Evolutionary conservation across 2,329 filamentous ascomycete genomes (phyloP), one percentile per base, ranked within the genome.

Genomic region (Penicillium digitatum): DNA sequence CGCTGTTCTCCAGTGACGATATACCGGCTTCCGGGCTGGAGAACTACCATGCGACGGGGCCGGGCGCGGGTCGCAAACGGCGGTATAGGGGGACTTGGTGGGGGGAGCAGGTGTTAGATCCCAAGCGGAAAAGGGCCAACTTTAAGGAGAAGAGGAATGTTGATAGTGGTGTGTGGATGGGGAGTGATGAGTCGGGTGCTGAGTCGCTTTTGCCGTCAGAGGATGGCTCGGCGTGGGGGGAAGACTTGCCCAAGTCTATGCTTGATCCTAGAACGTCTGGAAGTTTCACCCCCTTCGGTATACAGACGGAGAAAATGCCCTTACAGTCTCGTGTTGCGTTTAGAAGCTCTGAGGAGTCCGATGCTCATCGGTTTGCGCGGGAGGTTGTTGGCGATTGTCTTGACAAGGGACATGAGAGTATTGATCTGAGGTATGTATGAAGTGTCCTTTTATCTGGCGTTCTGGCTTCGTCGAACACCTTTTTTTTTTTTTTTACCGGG

Each of bases 121-220:
- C 65, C 27, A 74, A 74, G 62, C 66, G 67, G 10, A 74, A 73
- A 59, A 67, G 75, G 53, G 70, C 69, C 3, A 71, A 74, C 37
- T 78, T 78, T 40, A 76, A 73, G 59, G 70, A 72, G 31, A 76
- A 75, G 62, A 67, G 76, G 22, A 65, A 76, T 57, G 65, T 76
- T 27, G 76, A 78, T 55, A 77, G 74, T 63, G 76, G 76, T 54
- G 74, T 79, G 11, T 79, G 76, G 71, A 76, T 78, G 75, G 74
- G 71, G 2, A 78, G 76, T 60, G 76, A 78, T 62, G 74, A 75
- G 55, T 73, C 73, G 9, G 66, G 63, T 3, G 67, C 65, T 2
- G 68, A 69, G 7, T 66, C 68, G 37, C 64, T 71, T 42, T 64
- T 73, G 42, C 58, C 65, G 1, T 72, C 69, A 4, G 70, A 71